phyloP scores from a whole-genome alignment of 352 stramenopile genomes.

The Saprolegnia diclina region DNA sequence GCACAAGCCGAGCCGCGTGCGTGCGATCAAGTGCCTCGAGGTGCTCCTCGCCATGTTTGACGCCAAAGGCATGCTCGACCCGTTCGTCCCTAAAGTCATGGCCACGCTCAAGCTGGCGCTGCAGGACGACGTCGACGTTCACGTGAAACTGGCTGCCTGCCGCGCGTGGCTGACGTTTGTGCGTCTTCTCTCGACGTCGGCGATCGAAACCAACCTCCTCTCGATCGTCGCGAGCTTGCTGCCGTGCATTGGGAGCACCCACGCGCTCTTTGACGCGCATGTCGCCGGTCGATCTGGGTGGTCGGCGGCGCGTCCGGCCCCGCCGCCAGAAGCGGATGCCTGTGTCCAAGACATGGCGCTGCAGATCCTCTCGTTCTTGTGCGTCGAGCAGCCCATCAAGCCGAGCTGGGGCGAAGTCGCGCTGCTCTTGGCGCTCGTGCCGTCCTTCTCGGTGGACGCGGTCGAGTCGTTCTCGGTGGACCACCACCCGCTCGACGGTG shows the following conservation, averaged over 20 bases:
- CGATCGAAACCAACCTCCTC: conserved; percentile 73
- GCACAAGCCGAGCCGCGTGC: conserved; percentile 38
- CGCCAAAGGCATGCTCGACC: conserved; percentile 52
- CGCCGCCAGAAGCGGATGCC: background rate
- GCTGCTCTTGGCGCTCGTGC: conserved; percentile 4
- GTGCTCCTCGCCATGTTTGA: conserved; percentile 62
- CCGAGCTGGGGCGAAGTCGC: background rate
- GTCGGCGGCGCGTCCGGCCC: background rate
- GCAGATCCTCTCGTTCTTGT: conserved; percentile 50
- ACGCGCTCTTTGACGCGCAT: conserved; percentile 7
- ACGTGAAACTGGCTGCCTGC: conserved; percentile 34
- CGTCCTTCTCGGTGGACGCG: background rate
- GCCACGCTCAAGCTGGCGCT: conserved; percentile 78
- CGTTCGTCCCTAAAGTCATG: conserved; percentile 87
- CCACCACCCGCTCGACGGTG: conserved; percentile 26
- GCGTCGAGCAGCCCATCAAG: conserved; percentile 49
- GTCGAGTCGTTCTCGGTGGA: background rate
- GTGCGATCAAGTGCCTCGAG: conserved; percentile 69
- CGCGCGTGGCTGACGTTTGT: conserved; percentile 73
- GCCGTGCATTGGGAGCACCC: conserved; percentile 47
- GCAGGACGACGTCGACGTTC: conserved; percentile 32
- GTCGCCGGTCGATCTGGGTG: background rate
- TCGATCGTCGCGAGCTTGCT: conserved; percentile 85
- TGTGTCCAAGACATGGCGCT: conserved; percentile 1
- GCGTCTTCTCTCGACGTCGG: conserved; percentile 69